phyloP scores from a whole-genome alignment of 139 green algal genomes.

The Chlamydomonas eustigma region DNA sequence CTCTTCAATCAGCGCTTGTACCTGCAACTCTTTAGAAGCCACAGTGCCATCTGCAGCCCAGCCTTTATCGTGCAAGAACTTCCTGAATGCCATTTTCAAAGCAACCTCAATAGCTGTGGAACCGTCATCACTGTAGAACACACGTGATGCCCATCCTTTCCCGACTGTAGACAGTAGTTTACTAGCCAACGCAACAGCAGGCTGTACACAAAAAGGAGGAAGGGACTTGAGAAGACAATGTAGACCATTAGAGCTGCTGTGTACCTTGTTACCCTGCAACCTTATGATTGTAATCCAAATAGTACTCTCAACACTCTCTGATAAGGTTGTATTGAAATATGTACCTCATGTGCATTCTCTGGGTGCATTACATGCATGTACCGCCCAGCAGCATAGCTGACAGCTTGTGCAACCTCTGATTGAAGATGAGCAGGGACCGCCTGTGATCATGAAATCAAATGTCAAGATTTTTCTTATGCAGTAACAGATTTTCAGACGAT shows the following conservation, averaged over 20 bases:
- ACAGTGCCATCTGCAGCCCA: neutral
- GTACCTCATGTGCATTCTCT: slow-evolving; percentile 57
- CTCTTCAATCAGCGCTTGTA: too few species aligned
- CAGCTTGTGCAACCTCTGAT: slow-evolving; percentile 51
- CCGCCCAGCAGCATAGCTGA: slow-evolving; percentile 66
- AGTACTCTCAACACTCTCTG: too few species aligned
- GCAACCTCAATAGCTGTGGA: slow-evolving; percentile 86
- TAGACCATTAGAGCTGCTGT: too few species aligned
- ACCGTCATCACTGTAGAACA: slow-evolving; percentile 86
- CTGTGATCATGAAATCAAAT: too few species aligned
- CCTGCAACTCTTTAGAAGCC: too few species aligned
- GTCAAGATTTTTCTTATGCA: too few species aligned
- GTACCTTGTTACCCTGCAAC: too few species aligned
- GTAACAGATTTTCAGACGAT: too few species aligned
- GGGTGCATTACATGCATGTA: slow-evolving; percentile 97
- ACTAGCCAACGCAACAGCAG: slow-evolving; percentile 51
- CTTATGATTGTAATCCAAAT: too few species aligned
- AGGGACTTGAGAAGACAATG: too few species aligned
- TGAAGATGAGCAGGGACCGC: slow-evolving; percentile 56
- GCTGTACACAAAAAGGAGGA: too few species aligned
- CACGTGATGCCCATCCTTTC: slow-evolving; percentile 73
- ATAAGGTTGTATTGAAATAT: too few species aligned
- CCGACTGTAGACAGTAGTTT: slow-evolving; percentile 55
- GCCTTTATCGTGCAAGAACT: slow-evolving; percentile 24
- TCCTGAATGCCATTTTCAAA: slow-evolving; percentile 3